These are phyloP conservation scores for Bryum argenteum DNA, from an alignment of 225 moss, liverwort and hornwort genomes.

Conservation along the genomic window DNA sequence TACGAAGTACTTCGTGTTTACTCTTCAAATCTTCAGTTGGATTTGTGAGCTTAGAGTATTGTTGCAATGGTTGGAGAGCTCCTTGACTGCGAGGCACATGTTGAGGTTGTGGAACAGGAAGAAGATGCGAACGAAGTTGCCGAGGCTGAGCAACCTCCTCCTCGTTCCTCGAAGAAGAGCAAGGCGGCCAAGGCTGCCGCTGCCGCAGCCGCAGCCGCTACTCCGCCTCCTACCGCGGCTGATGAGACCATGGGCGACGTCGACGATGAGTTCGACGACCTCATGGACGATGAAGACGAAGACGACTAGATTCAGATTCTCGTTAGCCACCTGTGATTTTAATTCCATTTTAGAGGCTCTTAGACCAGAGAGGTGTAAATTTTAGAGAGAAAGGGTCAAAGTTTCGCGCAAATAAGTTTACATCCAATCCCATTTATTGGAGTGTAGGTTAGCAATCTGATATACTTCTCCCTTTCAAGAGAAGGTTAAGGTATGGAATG, in stretches of 20 bases:
- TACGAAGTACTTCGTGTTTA: too few species aligned
- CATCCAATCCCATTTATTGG: too few species aligned
- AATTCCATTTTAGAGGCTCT: too few species aligned
- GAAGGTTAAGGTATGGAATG: too few species aligned
- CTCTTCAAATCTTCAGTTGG: too few species aligned
- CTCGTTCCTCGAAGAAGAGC: constrained; percentile 44
- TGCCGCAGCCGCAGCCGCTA: constrained; percentile 25
- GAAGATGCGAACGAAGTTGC: constrained; percentile 93
- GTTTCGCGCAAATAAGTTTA: too few species aligned
- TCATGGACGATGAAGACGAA: constrained; percentile 81
- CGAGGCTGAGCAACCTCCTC: constrained; percentile 67
- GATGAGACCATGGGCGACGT: constrained; percentile 45
- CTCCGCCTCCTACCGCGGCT: constrained; percentile 20
- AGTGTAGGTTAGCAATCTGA: too few species aligned
- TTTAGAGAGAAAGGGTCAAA: too few species aligned
- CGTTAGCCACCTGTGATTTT: too few species aligned
- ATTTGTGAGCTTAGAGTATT: too few species aligned
- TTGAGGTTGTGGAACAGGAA: constrained; percentile 96
- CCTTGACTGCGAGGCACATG: constrained; percentile 82
- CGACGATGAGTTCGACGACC: constrained; percentile 72
- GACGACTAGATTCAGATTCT: constrained; percentile 41
- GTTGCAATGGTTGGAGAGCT: neutral
- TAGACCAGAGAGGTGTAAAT: too few species aligned
- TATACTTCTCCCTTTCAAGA: too few species aligned
- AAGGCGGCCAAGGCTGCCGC: constrained; percentile 33